phyloP scores from a whole-genome alignment of 805 yeast genomes.

The Schwanniomyces occidentalis region DNA sequence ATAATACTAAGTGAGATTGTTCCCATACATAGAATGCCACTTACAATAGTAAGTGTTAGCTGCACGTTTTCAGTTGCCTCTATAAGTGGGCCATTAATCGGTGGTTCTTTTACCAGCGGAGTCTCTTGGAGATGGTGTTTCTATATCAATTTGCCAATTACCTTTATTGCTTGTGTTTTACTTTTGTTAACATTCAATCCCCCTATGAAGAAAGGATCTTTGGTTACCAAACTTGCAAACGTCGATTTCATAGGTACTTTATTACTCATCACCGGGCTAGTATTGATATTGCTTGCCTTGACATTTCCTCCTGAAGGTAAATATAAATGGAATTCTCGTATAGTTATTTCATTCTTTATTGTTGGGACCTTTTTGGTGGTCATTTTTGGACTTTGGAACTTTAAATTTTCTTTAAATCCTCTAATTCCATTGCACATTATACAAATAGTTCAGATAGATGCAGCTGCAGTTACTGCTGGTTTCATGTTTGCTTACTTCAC shows the following conservation, averaged over 20 bases:
- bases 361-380: conserved; percentile 40
- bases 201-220: conserved; percentile 33
- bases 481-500: conserved; percentile 33
- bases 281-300: conserved; percentile 47
- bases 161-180: conserved; percentile 43
- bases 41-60: conserved; percentile 30
- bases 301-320: conserved; percentile 50
- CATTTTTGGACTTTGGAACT: conserved; percentile 35
- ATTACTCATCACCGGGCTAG: conserved; percentile 40
- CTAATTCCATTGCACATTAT: conserved; percentile 42
- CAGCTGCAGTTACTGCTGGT: conserved; percentile 32
- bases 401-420: conserved; percentile 36
- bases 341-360: conserved; percentile 48
- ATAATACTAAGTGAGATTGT: conserved; percentile 20
- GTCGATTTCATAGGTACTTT: conserved; percentile 48
- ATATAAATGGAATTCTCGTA: conserved; percentile 26
- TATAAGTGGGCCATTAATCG: conserved; percentile 57
- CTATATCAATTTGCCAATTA: conserved; percentile 61
- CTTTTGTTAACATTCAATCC: conserved; percentile 41
- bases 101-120: conserved; percentile 56
- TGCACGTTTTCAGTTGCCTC: conserved; percentile 45
- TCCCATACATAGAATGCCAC: conserved; percentile 27
- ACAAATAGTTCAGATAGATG: conserved; percentile 26
- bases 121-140: conserved; percentile 72
- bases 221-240: conserved; percentile 29